These are phyloP conservation scores for Venturiaceae sp. DNA, from an alignment of 2,329 filamentous ascomycete genomes.

Conservation along the genomic window DNA sequence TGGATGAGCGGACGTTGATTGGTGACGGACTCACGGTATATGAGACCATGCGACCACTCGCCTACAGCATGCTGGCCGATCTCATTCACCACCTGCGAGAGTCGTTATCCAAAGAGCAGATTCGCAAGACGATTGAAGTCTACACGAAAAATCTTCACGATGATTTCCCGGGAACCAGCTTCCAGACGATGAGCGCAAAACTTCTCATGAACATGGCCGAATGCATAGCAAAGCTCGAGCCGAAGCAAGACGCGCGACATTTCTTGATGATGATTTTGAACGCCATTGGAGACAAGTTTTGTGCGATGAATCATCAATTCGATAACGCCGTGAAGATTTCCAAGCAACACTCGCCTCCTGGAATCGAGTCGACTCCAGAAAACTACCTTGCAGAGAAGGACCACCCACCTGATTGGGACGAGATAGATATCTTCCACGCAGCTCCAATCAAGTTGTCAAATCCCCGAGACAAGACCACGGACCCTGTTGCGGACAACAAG, in stretches of 20 bases:
- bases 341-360: slow-evolving; percentile 60
- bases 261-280: slow-evolving; percentile 96
- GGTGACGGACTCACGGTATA: slow-evolving; percentile 95
- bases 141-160: slow-evolving; percentile 96
- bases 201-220: slow-evolving; percentile 96
- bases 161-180: slow-evolving; percentile 93
- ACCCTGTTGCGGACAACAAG: slow-evolving; percentile 93
- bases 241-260: slow-evolving; percentile 89
- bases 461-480: slow-evolving; percentile 75
- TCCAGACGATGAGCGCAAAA: slow-evolving; percentile 99
- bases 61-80: slow-evolving; percentile 97
- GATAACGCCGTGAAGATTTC: slow-evolving; percentile 91
- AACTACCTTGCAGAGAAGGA: slow-evolving; percentile 79
- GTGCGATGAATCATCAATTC: slow-evolving; percentile 94
- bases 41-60: slow-evolving; percentile 88
- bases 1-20: slow-evolving; percentile 89
- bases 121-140: slow-evolving; percentile 89
- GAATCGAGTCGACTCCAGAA: slow-evolving; percentile 42
- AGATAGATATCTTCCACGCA: slow-evolving; percentile 93
- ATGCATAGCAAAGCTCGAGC: slow-evolving; percentile 85
- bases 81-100: slow-evolving; percentile 95
- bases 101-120: slow-evolving; percentile 78
- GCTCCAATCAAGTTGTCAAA: slow-evolving; percentile 95
- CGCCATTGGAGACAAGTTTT: slow-evolving; percentile 96
- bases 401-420: slow-evolving; percentile 83